phyloP scores from a whole-genome alignment of 768 basidiomycete species.

The Polyporus arcularius region DNA sequence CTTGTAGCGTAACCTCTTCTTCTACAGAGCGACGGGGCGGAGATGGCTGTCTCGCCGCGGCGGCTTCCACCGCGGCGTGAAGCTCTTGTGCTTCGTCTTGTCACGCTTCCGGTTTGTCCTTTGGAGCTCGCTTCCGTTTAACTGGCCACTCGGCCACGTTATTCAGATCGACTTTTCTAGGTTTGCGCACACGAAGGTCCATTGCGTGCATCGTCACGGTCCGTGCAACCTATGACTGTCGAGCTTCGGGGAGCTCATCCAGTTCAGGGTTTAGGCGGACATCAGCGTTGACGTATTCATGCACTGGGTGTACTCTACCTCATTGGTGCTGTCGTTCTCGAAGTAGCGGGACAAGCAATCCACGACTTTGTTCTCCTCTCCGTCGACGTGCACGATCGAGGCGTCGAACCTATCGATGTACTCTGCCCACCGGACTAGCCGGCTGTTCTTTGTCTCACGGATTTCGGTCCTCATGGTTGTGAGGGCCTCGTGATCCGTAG shows the following conservation, averaged over 20 bases:
- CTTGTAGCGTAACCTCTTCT: no score
- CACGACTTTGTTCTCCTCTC: conserved; percentile 30
- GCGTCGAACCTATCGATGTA: conserved; percentile 32
- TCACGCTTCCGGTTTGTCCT: no score
- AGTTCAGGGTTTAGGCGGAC: not conserved
- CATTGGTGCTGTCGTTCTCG: not conserved
- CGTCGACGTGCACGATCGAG: conserved; percentile 29
- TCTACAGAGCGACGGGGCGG: no score
- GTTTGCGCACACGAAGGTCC: no score
- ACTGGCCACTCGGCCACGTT: no score
- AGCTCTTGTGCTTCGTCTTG: no score
- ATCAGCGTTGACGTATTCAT: conserved; percentile 12
- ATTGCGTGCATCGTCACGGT: not conserved
- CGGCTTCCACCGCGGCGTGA: no score
- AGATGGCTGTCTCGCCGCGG: no score
- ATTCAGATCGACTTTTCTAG: no score
- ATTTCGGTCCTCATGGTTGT: conserved; percentile 24
- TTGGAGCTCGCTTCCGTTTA: no score
- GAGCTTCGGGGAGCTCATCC: not conserved
- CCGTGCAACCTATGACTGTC: not conserved
- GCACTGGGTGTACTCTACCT: conserved; percentile 17
- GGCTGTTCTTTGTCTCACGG: conserved; percentile 17
- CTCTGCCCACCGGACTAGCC: conserved; percentile 31
- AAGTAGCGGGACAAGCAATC: conserved; percentile 35
- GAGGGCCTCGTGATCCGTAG: conserved; percentile 21